Conservation (phyloP, 306 rosid genomes). For the Corylus avellana region DNA sequence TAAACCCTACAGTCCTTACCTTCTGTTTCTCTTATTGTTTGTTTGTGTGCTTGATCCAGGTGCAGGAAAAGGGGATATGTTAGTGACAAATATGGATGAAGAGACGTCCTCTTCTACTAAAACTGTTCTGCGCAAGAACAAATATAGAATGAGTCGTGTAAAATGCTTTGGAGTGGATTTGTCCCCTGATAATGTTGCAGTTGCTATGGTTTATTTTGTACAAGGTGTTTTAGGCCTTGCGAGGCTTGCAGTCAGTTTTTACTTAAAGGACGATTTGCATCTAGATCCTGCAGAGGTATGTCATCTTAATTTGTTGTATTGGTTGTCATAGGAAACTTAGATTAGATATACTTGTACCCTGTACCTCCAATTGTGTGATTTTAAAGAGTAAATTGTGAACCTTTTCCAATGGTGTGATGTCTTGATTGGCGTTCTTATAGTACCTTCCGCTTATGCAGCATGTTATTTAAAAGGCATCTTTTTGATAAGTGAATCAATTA, state of each 20-base stretch:
- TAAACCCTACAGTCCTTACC: neutral
- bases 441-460: neutral
- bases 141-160: conserved; percentile 35
- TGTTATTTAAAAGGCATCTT: neutral
- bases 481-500: neutral
- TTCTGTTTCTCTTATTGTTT: conserved; percentile 14
- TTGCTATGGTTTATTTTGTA: conserved; percentile 98
- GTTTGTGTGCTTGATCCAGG: conserved; percentile 42
- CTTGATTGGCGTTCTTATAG: neutral
- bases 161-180: conserved; percentile 76
- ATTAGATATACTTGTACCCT: conserved; percentile 4
- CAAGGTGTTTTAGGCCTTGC: conserved; percentile 98
- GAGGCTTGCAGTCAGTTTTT: conserved; percentile 86
- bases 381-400: conserved; percentile 7
- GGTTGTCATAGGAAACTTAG: conserved; percentile 4
- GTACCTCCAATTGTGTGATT: conserved; percentile 8
- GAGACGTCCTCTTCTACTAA: conserved; percentile 47
- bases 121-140: conserved; percentile 44
- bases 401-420: neutral
- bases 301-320: conserved; percentile 23
- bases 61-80: conserved; percentile 55
- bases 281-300: conserved; percentile 96
- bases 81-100: conserved; percentile 41
- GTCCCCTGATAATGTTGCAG: conserved; percentile 86
- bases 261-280: conserved; percentile 88